A percentile compares a stretch with the other conserved stretches of the same genome.
Evolutionary conservation across 2,329 filamentous ascomycete genomes (phyloP).

Genomic region (Penicillium expansum): DNA sequence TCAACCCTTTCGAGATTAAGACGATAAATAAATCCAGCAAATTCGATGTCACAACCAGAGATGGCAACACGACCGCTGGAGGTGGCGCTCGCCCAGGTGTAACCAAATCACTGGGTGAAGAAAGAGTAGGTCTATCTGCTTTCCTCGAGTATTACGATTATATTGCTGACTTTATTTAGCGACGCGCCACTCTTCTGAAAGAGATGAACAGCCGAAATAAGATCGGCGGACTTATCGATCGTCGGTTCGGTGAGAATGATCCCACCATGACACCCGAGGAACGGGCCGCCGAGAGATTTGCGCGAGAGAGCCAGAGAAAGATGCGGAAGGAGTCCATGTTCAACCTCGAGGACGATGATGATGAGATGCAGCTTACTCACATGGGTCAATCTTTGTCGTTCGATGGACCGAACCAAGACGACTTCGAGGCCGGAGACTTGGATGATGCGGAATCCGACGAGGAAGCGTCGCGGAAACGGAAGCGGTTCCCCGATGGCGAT

Average conservation of each 20-base stretch:
- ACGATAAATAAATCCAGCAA: constrained; percentile 73
- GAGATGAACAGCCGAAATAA: constrained; percentile 90
- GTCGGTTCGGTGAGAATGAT: constrained; percentile 93
- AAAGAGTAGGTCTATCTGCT: constrained; percentile 58
- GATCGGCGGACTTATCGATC: constrained; percentile 86
- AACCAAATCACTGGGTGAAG: constrained; percentile 81
- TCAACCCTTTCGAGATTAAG: constrained; percentile 97
- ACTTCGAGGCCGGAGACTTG: constrained; percentile 77
- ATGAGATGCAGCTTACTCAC: constrained; percentile 73
- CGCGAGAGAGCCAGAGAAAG: constrained; percentile 75
- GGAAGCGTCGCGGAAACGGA: constrained; percentile 57
- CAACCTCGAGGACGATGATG: constrained; percentile 82
- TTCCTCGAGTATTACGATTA: not conserved
- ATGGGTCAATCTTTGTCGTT: constrained; percentile 72
- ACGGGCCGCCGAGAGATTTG: constrained; percentile 85
- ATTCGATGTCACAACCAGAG: constrained; percentile 75
- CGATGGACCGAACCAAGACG: constrained; percentile 60
- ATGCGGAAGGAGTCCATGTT: constrained; percentile 79
- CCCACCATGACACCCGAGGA: constrained; percentile 91
- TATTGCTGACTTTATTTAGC: constrained; percentile 44
- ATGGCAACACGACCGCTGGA: constrained; percentile 48
- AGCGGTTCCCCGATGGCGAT: constrained; percentile 40
- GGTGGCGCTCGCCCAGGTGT: constrained; percentile 74
- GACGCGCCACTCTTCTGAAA: constrained; percentile 77
- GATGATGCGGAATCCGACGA: constrained; percentile 50